A percentile compares a stretch with the other conserved stretches of the same genome.
Conservation (phyloP, 140 eudicot species). For the Bidens hawaiensis region DNA sequence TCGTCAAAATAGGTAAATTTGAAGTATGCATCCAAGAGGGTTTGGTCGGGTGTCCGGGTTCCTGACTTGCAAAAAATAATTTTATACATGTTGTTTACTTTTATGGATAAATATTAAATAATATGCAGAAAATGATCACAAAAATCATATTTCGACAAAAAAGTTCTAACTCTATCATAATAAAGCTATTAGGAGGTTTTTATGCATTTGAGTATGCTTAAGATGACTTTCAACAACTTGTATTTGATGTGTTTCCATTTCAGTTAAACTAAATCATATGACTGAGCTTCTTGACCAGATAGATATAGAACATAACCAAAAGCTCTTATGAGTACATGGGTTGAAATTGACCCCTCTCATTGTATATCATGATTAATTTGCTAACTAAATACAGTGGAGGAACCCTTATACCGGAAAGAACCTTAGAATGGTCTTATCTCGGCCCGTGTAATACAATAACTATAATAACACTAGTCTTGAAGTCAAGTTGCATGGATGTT, state of each 20-base stretch:
- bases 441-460: no score
- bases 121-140: neutral
- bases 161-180: neutral
- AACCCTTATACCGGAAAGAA: no score
- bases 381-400: no score
- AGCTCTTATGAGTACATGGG: neutral
- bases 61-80: neutral
- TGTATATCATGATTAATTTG: constrained; percentile 8
- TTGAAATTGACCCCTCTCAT: neutral
- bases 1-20: neutral
- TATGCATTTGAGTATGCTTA: neutral
- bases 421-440: no score
- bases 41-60: neutral
- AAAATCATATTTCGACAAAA: neutral
- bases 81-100: neutral
- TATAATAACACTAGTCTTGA: no score
- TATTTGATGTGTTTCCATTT: neutral
- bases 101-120: neutral
- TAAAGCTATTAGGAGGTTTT: neutral
- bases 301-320: neutral
- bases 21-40: neutral
- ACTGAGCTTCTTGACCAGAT: neutral
- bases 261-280: neutral
- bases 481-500: no score
- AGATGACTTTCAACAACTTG: neutral